Base-by-base conservation (phyloP, 768 basidiomycete genomes). In the Boletus vermiculosoides region DNA sequence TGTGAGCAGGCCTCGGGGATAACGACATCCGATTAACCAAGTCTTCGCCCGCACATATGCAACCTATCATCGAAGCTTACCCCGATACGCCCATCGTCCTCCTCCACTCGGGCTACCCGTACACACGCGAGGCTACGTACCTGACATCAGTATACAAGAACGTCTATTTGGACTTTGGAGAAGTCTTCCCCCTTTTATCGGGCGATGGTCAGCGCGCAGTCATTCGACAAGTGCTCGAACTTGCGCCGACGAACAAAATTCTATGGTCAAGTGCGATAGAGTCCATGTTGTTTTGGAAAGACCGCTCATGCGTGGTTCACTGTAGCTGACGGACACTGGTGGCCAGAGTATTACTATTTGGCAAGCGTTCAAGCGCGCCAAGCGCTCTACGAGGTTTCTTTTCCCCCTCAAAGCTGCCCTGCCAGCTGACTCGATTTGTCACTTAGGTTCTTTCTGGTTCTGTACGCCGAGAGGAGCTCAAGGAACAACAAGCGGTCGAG, bases 151-250 rank as follows among this genome's bases (percentile, higher is more conserved):
- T 87, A 12, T 90, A 90, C 61, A 66, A 75, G 49, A 92, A 92
- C 59, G 89, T 90, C 12, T 91, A 80, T 63, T 74, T 91, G 45
- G 90, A 92, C 69, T 88, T 92, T 66, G 90, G 90, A 40, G 87
- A 88, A 80, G 75, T 90, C 20, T 92, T 90, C 59, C 88, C 88
- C 0, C 74, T 82, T 53, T 73, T 92, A 41, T 86, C 86, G 0
- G 75, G 73, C 0, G 76, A 80, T 7, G 90, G 88, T 3, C 90
- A 91, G 68, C 75, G 80, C 12, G 64, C 70, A 0, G 77, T 85
- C 45, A 69, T 91, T 30, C 78, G 76, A 25, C 83, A 91, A 65
- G 73, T 88, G 22, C 72, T 92, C 2, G 90, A 92, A 68, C 71
- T 90, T 15, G 76, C 80, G 18, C 90, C 90, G 13, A 89, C 85